Conservation (phyloP, 495 filamentous ascomycete genomes). For the Lepidopterella palustris region DNA sequence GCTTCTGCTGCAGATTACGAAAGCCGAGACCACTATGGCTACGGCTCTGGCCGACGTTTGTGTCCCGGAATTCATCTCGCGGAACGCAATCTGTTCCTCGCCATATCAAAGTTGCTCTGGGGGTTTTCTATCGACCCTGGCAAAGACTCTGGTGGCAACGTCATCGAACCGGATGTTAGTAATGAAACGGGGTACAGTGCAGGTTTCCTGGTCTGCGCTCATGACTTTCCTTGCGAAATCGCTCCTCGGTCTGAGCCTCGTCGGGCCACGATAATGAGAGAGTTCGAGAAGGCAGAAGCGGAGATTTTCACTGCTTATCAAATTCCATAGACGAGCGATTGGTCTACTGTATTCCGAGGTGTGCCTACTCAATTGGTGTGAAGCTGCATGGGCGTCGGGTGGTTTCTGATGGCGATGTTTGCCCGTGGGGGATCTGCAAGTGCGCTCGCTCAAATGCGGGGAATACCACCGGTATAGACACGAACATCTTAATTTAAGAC, state of each 20-base stretch:
- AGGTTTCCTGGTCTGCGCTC: neutral
- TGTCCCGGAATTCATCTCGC: slow-evolving; percentile 30
- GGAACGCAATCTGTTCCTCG: slow-evolving; percentile 2
- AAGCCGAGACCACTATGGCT: slow-evolving; percentile 29
- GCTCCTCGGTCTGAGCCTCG: neutral
- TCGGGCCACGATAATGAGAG: neutral
- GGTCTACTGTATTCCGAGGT: no score
- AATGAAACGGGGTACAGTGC: slow-evolving; percentile 1
- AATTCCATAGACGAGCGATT: no score
- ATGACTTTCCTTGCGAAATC: neutral
- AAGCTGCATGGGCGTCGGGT: no score
- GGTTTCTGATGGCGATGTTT: no score
- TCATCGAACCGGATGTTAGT: neutral
- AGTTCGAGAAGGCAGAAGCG: neutral
- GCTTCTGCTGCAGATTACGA: slow-evolving; percentile 14
- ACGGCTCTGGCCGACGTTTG: slow-evolving; percentile 25
- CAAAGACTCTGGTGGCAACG: neutral
- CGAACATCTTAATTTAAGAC: no score
- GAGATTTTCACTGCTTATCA: neutral
- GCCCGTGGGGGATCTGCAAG: no score
- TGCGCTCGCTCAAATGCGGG: no score
- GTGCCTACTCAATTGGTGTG: no score
- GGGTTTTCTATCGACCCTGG: neutral
- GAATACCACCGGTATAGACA: no score
- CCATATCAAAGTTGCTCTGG: neutral